Evolutionary conservation across 176 grass and related monocot genomes (phyloP).

Genomic region (Panicum miliaceum): DNA sequence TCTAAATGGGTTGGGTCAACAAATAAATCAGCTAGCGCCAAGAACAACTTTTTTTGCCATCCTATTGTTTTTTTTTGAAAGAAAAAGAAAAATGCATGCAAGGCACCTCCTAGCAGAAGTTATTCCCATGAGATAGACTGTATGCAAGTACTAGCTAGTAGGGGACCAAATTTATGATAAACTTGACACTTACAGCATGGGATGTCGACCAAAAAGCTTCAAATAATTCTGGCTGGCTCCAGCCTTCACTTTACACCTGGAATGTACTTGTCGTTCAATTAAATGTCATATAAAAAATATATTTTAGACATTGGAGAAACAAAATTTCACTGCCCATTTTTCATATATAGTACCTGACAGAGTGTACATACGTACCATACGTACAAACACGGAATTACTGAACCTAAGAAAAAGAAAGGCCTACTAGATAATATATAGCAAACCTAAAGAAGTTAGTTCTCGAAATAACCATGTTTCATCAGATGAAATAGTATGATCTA

Average conservation of each 20-base stretch:
- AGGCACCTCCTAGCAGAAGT: not conserved
- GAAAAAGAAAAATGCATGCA: not conserved
- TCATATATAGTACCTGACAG: not conserved
- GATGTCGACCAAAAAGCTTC: slow-evolving; percentile 48
- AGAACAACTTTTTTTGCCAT: not conserved
- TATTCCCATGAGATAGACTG: slow-evolving; percentile 32
- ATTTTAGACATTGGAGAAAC: not conserved
- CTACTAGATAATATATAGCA: not conserved
- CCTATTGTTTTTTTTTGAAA: not conserved
- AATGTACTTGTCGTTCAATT: not conserved
- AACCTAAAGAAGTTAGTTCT: too few species aligned
- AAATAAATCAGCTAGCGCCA: not conserved
- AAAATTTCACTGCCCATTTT: not conserved
- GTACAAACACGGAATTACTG: not conserved
- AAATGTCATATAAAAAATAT: not conserved
- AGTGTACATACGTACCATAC: not conserved
- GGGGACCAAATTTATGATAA: slow-evolving; percentile 28
- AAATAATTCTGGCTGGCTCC: slow-evolving; percentile 29
- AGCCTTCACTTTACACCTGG: slow-evolving; percentile 23
- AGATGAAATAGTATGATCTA: not conserved
- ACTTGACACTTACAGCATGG: slow-evolving; percentile 27
- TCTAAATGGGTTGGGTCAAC: not conserved
- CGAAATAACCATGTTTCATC: not conserved
- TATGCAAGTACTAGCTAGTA: not conserved
- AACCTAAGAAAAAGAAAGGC: not conserved